phyloP scores from a whole-genome alignment of 1,139 yeast genomes.

The Taphrina wiesneri region DNA sequence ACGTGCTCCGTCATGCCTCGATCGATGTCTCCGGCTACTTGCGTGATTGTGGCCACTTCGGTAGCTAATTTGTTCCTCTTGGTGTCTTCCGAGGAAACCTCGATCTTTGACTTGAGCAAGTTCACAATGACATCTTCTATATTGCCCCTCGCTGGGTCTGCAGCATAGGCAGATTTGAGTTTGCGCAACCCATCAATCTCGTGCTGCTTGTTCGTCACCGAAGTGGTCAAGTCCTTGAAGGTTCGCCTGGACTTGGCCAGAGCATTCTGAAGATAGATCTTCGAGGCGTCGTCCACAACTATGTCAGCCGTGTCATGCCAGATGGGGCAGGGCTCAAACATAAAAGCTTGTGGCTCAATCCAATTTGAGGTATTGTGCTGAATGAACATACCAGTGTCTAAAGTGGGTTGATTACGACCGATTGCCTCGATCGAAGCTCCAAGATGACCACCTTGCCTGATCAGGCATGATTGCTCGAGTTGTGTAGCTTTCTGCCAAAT shows the following conservation, averaged over 20 bases:
- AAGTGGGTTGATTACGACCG: slow-evolving; percentile 67
- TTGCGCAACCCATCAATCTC: slow-evolving; percentile 52
- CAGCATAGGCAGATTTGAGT: slow-evolving; percentile 47
- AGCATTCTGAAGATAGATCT: slow-evolving; percentile 62
- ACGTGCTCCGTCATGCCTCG: slow-evolving; percentile 41
- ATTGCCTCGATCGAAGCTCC: slow-evolving; percentile 58
- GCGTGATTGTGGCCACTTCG: slow-evolving; percentile 84
- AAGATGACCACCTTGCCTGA: slow-evolving; percentile 52
- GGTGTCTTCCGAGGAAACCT: slow-evolving; percentile 73
- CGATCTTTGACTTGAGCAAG: slow-evolving; percentile 59
- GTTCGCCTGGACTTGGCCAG: slow-evolving; percentile 56
- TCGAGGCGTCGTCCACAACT: slow-evolving; percentile 61
- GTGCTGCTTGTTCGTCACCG: slow-evolving; percentile 55
- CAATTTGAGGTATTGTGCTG: slow-evolving; percentile 77
- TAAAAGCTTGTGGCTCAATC: slow-evolving; percentile 84
- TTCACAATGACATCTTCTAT: slow-evolving; percentile 55
- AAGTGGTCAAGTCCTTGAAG: slow-evolving; percentile 52
- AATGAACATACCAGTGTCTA: slow-evolving; percentile 88
- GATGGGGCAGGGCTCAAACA: slow-evolving; percentile 81
- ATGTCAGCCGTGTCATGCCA: slow-evolving; percentile 89
- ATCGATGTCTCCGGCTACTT: slow-evolving; percentile 68
- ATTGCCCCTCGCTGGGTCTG: slow-evolving; percentile 44
- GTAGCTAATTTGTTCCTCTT: slow-evolving; percentile 74
- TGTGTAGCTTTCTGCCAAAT: slow-evolving; percentile 65
- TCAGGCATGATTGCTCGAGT: slow-evolving; percentile 62